phyloP scores from a whole-genome alignment of 495 filamentous ascomycete genomes.

The Jackrogersella minutella region DNA sequence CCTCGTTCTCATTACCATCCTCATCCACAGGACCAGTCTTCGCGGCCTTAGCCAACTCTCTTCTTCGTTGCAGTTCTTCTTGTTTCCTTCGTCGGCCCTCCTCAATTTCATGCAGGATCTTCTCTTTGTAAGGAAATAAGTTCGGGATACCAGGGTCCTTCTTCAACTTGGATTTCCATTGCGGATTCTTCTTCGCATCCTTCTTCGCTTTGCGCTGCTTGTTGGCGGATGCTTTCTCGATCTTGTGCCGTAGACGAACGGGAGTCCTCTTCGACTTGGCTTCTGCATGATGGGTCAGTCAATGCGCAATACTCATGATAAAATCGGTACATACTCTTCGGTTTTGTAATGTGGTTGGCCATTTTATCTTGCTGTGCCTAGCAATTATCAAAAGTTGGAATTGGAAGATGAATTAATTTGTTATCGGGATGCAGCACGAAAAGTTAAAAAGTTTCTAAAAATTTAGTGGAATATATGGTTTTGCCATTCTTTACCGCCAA shows the following conservation, averaged over 20 bases:
- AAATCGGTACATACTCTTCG: conserved; percentile 53
- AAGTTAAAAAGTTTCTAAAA: conserved; percentile 36
- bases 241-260: conserved; percentile 90
- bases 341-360: conserved; percentile 61
- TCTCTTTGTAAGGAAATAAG: conserved; percentile 97
- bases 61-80: conserved; percentile 74
- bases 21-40: conserved; percentile 53
- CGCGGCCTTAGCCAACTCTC: conserved; percentile 74
- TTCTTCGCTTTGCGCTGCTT: conserved; percentile 92
- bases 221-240: conserved; percentile 88
- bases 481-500: conserved; percentile 52
- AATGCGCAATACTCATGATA: not conserved
- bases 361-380: conserved; percentile 38
- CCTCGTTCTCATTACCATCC: conserved; percentile 53
- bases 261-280: conserved; percentile 93
- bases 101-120: conserved; percentile 92
- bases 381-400: not conserved
- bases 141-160: conserved; percentile 98
- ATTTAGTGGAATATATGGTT: conserved; percentile 40
- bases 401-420: not conserved
- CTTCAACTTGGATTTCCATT: conserved; percentile 92
- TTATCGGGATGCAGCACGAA: not conserved
- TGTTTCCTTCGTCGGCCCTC: conserved; percentile 79
- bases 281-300: conserved; percentile 60
- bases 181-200: conserved; percentile 90